A percentile compares a stretch with the other conserved stretches of the same genome.
phyloP scores from a whole-genome alignment of 2,329 filamentous ascomycete genomes.

The Periconia macrospinosa region DNA sequence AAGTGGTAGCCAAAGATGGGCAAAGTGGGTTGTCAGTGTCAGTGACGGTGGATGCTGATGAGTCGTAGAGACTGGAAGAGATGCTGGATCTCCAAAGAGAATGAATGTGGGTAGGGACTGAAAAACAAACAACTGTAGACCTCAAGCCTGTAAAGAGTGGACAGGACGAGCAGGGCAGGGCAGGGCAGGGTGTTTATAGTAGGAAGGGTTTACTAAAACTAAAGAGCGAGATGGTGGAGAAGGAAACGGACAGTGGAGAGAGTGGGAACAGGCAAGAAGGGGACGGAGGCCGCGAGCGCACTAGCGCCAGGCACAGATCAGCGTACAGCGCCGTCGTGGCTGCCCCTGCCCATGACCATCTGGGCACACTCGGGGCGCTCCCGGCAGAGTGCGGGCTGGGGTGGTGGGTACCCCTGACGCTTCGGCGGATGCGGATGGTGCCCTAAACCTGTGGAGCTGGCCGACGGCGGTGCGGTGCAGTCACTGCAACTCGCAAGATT shows the following conservation, averaged over 20 bases:
- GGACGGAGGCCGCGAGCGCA: slow-evolving; percentile 15
- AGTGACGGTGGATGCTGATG: slow-evolving; percentile 23
- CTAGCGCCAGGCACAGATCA: not conserved
- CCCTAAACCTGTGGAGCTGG: no score
- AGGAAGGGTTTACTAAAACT: no score
- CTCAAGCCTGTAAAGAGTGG: slow-evolving; percentile 45
- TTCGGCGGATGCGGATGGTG: not conserved
- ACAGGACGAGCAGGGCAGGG: slow-evolving; percentile 30
- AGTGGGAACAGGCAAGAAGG: slow-evolving; percentile 62
- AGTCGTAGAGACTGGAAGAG: slow-evolving; percentile 35
- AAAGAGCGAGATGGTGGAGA: slow-evolving; percentile 44
- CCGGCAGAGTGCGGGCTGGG: not conserved
- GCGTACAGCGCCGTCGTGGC: not conserved
- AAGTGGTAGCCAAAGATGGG: slow-evolving; percentile 10
- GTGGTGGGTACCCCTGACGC: not conserved
- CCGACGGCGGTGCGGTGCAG: no score
- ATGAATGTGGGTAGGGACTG: slow-evolving; percentile 28
- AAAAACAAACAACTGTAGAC: slow-evolving; percentile 35
- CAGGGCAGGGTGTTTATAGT: slow-evolving; percentile 16
- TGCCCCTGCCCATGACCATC: not conserved
- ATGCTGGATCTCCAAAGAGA: slow-evolving; percentile 36
- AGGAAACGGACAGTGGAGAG: slow-evolving; percentile 62
- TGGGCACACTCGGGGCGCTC: not conserved
- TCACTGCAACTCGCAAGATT: no score
- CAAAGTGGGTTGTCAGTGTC: slow-evolving; percentile 9